Evolutionary conservation across 306 rosid species (phyloP), one percentile per base, ranked within the genome.

Genomic region (Dalbergia cultrata): DNA sequence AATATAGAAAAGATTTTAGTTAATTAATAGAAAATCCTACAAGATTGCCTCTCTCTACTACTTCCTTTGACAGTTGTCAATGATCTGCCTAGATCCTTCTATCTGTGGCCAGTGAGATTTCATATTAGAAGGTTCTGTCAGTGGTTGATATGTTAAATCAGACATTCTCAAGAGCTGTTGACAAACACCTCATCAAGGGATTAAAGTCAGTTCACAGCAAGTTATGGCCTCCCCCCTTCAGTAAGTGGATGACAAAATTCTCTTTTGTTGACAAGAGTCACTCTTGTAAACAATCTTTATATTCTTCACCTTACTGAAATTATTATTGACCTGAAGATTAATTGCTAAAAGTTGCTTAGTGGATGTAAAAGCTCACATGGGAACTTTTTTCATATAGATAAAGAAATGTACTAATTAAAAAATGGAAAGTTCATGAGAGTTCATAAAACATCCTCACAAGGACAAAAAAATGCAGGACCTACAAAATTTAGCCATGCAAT

Each of bases 21-120:
- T 50, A 68, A 56, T 53, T 31, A 70, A 26, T 70, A 44, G 37
- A 77, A 50, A 82, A 78, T 82, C 66, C 34, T 61, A 50, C 44
- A 59, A 47, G 54, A 69, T 50, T 41, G 56, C 56, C 52, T 22
- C 26, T 26, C 31, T 26, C 31, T 26, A 12, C 35, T 49, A 75
- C 34, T 47, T 75, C 18, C 31, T 75, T 31, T 31, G 13, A 13
- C 22, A 33, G 37, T 13, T 19, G 37, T 69, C 43, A 47, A 43
- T 60, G 16, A 37, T 8, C 61, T 47, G 45, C n/a, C 54, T 58
- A 41, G 16, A 56, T 54, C 52, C 53, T 41, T 58, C 57, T 8
- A 21, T 13, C 54, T 59, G 35, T 58, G 11, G 3, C 19, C 8
- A 4, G 33, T 33, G 39, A 59, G 18, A 31, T 21, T 49, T 63